Evolutionary conservation across 148 eudicot genomes (phyloP).

Genomic region (Fagopyrum tataricum): DNA sequence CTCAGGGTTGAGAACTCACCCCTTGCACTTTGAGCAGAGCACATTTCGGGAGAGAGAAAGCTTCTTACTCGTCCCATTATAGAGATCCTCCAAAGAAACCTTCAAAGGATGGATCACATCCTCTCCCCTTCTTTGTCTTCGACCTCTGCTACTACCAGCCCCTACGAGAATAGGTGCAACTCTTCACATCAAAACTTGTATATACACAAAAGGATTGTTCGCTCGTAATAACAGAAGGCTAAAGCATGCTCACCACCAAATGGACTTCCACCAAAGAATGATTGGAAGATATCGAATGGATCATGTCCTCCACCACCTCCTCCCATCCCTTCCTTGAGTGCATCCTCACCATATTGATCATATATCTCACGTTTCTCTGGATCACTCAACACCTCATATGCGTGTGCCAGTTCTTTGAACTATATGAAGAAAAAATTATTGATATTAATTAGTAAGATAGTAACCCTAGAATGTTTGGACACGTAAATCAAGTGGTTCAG

Average conservation of each 20-base stretch:
- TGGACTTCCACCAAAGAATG: conserved; percentile 49
- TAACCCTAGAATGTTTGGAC: not conserved
- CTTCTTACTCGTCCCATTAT: conserved; percentile 42
- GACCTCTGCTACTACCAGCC: conserved; percentile 53
- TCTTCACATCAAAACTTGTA: not conserved
- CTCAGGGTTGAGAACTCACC: conserved; percentile 23
- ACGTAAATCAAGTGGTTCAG: not conserved
- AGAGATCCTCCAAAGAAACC: conserved; percentile 46
- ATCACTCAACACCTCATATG: conserved; percentile 54
- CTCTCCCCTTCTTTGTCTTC: conserved; percentile 56
- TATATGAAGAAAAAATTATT: conserved; percentile 5
- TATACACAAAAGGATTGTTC: not conserved
- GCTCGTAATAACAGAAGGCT: not conserved
- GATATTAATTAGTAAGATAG: not conserved
- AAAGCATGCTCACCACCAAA: conserved; percentile 39
- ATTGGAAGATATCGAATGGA: conserved; percentile 51
- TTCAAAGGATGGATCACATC: conserved; percentile 54
- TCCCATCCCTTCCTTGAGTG: conserved; percentile 64
- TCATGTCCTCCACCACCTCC: conserved; percentile 44
- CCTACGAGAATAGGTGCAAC: conserved; percentile 14
- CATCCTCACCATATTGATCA: conserved; percentile 62
- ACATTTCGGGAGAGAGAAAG: conserved; percentile 50
- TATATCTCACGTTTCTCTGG: conserved; percentile 53
- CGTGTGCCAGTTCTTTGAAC: conserved; percentile 56
- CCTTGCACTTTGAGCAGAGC: conserved; percentile 42